Evolutionary conservation across 139 green algal species (phyloP).

Genomic region (Picochlorum sp.): DNA sequence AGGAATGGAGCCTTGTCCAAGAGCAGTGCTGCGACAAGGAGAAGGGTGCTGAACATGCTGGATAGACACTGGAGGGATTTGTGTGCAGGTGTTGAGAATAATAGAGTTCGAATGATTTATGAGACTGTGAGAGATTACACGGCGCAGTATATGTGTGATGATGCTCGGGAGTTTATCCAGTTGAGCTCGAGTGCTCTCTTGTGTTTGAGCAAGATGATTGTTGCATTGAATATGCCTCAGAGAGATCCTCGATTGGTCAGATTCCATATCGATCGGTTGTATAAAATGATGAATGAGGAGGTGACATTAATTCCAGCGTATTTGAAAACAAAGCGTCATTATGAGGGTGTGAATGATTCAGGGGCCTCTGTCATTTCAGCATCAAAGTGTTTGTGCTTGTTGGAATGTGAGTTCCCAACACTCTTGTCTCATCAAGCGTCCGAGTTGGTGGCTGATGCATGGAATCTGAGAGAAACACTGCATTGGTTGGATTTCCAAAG

Average conservation of each 20-base stretch:
- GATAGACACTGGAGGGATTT: constrained; percentile 2
- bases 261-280: constrained; percentile 13
- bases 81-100: constrained; percentile 4
- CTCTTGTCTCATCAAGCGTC: background rate
- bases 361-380: background rate
- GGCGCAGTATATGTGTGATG: background rate
- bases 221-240: constrained; percentile 3
- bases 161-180: background rate
- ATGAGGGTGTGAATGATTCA: no score
- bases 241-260: constrained; percentile 7
- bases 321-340: no score
- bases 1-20: constrained; percentile 3
- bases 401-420: constrained; percentile 11
- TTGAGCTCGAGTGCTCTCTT: background rate
- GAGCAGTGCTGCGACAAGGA: background rate
- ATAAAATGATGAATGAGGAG: background rate
- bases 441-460: background rate
- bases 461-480: background rate
- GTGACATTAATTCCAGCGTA: background rate
- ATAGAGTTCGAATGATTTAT: constrained; percentile 8
- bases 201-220: constrained; percentile 5
- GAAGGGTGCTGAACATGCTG: constrained; percentile 3
- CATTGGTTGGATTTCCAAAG: constrained; percentile 1
- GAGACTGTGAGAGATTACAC: constrained; percentile 5
- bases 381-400: background rate